Percentiles rank a stretch among this genome's conserved stretches.
Evolutionary conservation across 495 filamentous ascomycete genomes (phyloP).

Genomic region (Aspergillus leporis): DNA sequence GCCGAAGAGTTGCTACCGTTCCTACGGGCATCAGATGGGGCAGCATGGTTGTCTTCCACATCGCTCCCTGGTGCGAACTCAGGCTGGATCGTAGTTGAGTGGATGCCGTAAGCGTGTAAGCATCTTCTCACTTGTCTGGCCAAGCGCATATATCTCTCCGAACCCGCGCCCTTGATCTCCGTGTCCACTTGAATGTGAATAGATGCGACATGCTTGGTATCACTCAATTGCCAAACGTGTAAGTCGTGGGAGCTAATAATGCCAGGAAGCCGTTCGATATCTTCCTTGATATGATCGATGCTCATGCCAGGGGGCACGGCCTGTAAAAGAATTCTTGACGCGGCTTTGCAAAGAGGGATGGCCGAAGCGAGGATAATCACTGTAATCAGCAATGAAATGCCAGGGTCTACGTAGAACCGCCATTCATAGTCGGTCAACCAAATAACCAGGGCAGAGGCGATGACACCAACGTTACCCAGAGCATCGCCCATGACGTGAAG

Average conservation of each 20-base stretch:
- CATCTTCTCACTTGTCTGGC: conserved; percentile 77
- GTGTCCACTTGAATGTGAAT: conserved; percentile 88
- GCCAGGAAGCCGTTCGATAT: conserved; percentile 81
- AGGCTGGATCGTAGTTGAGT: conserved; percentile 97
- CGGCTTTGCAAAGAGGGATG: conserved; percentile 88
- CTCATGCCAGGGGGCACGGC: conserved; percentile 85
- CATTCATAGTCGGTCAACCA: conserved; percentile 75
- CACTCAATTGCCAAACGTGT: conserved; percentile 96
- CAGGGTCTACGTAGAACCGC: conserved; percentile 82
- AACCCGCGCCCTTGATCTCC: conserved; percentile 69
- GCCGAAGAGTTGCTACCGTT: conserved; percentile 26
- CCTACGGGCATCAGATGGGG: conserved; percentile 28
- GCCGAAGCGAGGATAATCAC: conserved; percentile 89
- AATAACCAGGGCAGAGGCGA: conserved; percentile 87
- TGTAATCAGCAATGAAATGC: conserved; percentile 94
- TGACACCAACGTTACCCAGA: conserved; percentile 95
- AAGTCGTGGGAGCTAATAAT: conserved; percentile 90
- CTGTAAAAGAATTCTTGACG: conserved; percentile 91
- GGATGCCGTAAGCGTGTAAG: conserved; percentile 92
- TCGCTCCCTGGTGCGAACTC: conserved; percentile 73
- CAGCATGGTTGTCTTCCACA: conserved; percentile 47
- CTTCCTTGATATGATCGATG: conserved; percentile 86
- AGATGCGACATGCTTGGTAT: conserved; percentile 87
- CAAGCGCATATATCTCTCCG: conserved; percentile 84
- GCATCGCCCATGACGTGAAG: conserved; percentile 96